Evolutionary conservation across 495 filamentous ascomycete species (phyloP).

Genomic region (Emericellopsis terricola): DNA sequence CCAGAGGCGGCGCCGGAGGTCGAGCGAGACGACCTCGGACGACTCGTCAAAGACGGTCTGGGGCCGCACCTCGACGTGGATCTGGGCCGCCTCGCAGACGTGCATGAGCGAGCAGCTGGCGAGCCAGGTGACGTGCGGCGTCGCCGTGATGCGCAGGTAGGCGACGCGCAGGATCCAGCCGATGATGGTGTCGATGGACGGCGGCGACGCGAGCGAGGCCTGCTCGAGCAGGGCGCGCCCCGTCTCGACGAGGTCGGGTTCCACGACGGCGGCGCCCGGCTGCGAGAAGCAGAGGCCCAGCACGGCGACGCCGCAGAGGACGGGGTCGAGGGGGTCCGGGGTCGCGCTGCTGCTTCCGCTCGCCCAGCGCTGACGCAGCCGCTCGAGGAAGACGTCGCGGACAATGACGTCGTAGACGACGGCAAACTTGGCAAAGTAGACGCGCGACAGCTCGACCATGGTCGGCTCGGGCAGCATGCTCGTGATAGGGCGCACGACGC

Average conservation of each 20-base stretch:
- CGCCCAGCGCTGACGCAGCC: slow-evolving; percentile 16
- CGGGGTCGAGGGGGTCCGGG: slow-evolving; percentile 17
- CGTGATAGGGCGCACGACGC: background rate
- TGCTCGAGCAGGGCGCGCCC: slow-evolving; percentile 28
- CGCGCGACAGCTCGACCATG: slow-evolving; percentile 16
- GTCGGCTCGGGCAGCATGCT: slow-evolving; percentile 15
- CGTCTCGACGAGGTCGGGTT: slow-evolving; percentile 20
- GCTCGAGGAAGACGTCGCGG: slow-evolving; percentile 10
- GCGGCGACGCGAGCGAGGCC: slow-evolving; percentile 10
- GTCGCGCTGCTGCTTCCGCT: background rate
- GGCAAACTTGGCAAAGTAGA: slow-evolving; percentile 30
- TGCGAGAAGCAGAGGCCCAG: slow-evolving; percentile 29
- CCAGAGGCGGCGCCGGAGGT: slow-evolving; percentile 18
- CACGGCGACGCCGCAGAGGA: slow-evolving; percentile 29
- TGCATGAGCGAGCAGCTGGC: slow-evolving; percentile 36
- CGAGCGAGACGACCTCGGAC: slow-evolving; percentile 8
- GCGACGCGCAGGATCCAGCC: slow-evolving; percentile 34
- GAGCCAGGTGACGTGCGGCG: slow-evolving; percentile 36
- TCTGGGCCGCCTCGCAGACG: slow-evolving; percentile 27
- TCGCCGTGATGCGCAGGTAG: slow-evolving; percentile 32
- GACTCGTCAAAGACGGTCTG: background rate
- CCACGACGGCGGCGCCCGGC: slow-evolving; percentile 10
- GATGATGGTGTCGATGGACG: slow-evolving; percentile 17
- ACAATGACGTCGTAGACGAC: slow-evolving; percentile 32
- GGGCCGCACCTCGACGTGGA: slow-evolving; percentile 19